Conservation (phyloP, 495 filamentous ascomycete genomes). For the Talaromyces nanjingensis region DNA sequence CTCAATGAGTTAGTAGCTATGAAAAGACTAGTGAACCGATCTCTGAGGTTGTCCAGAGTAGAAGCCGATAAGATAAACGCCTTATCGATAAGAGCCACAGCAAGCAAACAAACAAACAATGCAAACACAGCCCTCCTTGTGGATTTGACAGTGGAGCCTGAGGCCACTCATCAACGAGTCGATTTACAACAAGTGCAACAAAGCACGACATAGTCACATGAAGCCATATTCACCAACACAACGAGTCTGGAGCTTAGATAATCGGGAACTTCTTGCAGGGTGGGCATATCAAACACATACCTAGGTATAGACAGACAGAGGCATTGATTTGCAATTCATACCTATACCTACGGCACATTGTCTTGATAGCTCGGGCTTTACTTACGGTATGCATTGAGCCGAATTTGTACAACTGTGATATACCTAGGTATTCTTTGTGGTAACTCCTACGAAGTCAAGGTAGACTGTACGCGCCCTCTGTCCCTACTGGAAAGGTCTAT, state of each 20-base stretch:
- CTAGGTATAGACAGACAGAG: no score
- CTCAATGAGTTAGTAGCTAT: no score
- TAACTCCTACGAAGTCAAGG: not conserved
- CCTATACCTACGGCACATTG: no score
- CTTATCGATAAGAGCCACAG: not conserved
- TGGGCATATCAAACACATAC: no score
- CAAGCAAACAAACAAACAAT: slow-evolving; percentile 1
- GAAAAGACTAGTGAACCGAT: not conserved
- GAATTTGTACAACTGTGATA: not conserved
- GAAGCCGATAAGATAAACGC: not conserved
- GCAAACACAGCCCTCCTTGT: not conserved
- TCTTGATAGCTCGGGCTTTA: not conserved
- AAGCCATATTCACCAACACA: no score
- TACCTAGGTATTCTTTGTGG: not conserved
- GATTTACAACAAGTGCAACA: not conserved
- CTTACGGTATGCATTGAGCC: not conserved
- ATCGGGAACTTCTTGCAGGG: no score
- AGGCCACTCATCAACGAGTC: not conserved
- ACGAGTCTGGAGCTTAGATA: no score
- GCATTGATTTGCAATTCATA: no score
- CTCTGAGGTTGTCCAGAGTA: not conserved
- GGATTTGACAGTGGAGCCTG: not conserved
- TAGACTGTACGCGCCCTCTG: not conserved
- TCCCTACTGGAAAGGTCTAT: not conserved
- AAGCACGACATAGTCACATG: not conserved